Evolutionary conservation across 495 filamentous ascomycete genomes (phyloP).

Genomic region (Aspergillus mulundensis): DNA sequence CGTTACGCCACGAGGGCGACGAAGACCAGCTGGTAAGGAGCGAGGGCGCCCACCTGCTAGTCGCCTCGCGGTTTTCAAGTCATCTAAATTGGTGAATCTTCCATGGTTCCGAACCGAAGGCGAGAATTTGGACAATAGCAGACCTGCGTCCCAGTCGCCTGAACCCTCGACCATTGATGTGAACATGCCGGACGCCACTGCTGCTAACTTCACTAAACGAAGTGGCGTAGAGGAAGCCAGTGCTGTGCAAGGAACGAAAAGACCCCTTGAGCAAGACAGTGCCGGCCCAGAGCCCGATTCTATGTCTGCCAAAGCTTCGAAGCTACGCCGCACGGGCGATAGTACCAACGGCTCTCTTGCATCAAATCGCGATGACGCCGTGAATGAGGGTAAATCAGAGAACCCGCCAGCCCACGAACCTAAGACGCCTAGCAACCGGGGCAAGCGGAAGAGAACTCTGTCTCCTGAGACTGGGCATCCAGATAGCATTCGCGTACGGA

Average conservation of each 20-base stretch:
- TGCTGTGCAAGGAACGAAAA: conserved; percentile 5
- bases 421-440: neutral
- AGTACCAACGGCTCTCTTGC: neutral
- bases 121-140: neutral
- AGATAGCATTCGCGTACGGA: neutral
- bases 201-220: neutral
- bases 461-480: conserved; percentile 4
- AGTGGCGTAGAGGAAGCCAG: neutral
- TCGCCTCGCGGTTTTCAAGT: conserved; percentile 51
- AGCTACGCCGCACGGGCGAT: conserved; percentile 8
- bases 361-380: neutral
- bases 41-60: conserved; percentile 49
- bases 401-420: neutral
- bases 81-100: conserved; percentile 29
- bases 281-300: neutral
- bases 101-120: conserved; percentile 33
- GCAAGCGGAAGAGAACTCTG: conserved; percentile 13
- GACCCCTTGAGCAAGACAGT: neutral
- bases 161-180: neutral
- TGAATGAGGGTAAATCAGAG: neutral
- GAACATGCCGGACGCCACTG: neutral
- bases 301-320: neutral
- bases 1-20: conserved; percentile 45
- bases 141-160: neutral
- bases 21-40: conserved; percentile 38